Conservation (phyloP, 192 early-diverging fungal species). For the Podila epicladia region DNA sequence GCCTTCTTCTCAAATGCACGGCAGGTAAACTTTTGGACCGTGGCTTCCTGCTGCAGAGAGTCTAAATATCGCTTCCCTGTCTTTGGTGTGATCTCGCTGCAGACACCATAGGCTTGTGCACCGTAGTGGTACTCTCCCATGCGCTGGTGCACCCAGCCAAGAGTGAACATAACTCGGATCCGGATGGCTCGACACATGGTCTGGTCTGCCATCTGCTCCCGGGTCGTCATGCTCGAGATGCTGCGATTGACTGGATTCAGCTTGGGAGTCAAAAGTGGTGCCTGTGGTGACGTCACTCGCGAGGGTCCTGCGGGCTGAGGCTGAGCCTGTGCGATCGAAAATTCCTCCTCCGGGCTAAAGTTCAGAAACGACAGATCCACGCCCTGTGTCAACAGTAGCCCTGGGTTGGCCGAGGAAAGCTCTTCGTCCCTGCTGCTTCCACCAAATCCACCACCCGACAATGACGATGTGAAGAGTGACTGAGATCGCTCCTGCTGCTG, state of each 20-base stretch:
- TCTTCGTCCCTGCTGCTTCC: not conserved
- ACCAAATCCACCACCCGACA: conserved; percentile 1
- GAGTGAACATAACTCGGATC: conserved; percentile 40
- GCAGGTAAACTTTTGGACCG: conserved; percentile 19
- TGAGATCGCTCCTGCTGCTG: conserved; percentile 7
- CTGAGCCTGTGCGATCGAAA: not conserved
- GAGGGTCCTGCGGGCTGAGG: not conserved
- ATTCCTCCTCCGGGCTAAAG: conserved; percentile 1
- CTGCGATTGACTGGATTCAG: conserved; percentile 5
- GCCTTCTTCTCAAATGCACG: conserved; percentile 10
- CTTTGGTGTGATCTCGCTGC: conserved; percentile 30
- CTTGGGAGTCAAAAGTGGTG: not conserved
- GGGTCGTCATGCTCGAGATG: conserved; percentile 5
- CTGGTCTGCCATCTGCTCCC: conserved; percentile 16
- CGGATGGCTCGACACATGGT: conserved; percentile 32
- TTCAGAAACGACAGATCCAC: conserved; percentile 39
- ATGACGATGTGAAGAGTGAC: conserved; percentile 17
- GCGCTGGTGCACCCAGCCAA: conserved; percentile 48
- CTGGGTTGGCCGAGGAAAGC: not conserved
- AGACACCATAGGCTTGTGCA: conserved; percentile 42
- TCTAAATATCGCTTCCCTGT: conserved; percentile 23
- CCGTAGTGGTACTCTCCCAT: conserved; percentile 42
- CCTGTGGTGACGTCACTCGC: not conserved
- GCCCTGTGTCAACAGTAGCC: conserved; percentile 31
- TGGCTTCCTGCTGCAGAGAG: conserved; percentile 26